These are phyloP conservation scores for Fusarium lateritium DNA, from an alignment of 2,329 filamentous ascomycete genomes.

Conservation along the genomic window DNA sequence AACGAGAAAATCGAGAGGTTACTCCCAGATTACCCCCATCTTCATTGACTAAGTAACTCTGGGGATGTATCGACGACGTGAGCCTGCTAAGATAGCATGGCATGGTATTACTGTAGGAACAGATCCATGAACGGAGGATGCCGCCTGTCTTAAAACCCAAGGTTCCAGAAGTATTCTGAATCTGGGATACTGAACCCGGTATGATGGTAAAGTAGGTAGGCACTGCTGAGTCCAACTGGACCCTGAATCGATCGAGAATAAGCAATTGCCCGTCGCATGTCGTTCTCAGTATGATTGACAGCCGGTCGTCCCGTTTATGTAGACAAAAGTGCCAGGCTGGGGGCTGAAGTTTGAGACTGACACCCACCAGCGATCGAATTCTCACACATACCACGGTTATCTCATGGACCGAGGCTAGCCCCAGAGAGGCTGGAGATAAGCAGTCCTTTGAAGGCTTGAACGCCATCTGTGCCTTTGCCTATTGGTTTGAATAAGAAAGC, in stretches of 20 bases:
- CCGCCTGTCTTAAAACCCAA: neutral
- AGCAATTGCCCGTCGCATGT: constrained; percentile 12
- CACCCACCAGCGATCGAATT: constrained; percentile 19
- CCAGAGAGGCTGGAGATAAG: constrained; percentile 49
- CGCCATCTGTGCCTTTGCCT: constrained; percentile 26
- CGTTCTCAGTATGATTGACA: constrained; percentile 23
- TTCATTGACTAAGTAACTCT: neutral
- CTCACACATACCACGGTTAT: constrained; percentile 31
- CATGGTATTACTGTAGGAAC: neutral
- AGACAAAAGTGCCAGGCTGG: constrained; percentile 42
- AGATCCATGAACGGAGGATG: neutral
- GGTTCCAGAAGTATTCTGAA: constrained; percentile 29
- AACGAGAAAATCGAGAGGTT: constrained; percentile 8
- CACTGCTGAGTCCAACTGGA: constrained; percentile 4
- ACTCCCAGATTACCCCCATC: neutral
- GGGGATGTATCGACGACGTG: neutral
- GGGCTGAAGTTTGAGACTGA: constrained; percentile 6
- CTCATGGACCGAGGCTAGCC: constrained; percentile 44
- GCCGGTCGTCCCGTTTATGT: constrained; percentile 31
- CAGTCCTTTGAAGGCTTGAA: constrained; percentile 33
- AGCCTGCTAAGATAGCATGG: neutral
- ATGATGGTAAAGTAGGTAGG: constrained; percentile 9
- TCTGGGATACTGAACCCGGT: constrained; percentile 7
- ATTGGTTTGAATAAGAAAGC: constrained; percentile 36
- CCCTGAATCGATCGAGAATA: constrained; percentile 32